These are phyloP conservation scores for Fusarium dlaminii DNA, from an alignment of 2,329 filamentous ascomycete genomes.

Conservation along the genomic window DNA sequence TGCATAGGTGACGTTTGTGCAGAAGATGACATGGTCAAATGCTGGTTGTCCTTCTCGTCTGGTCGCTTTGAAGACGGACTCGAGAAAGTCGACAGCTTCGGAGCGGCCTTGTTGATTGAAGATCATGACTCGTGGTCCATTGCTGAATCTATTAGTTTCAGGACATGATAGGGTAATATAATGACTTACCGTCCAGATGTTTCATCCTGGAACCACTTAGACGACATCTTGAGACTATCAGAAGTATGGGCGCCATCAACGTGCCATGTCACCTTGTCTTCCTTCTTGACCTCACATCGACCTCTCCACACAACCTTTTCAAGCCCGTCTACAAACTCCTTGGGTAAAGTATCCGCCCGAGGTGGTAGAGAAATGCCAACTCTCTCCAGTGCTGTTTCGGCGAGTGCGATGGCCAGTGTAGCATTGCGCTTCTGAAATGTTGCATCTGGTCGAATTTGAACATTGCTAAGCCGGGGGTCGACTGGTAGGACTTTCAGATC, in stretches of 20 bases:
- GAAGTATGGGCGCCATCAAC: slow-evolving; percentile 94
- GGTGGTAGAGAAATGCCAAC: slow-evolving; percentile 50
- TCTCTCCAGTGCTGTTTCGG: slow-evolving; percentile 58
- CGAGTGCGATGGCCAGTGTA: slow-evolving; percentile 61
- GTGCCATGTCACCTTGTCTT: slow-evolving; percentile 76
- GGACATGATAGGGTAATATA: not conserved
- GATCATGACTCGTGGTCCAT: slow-evolving; percentile 67
- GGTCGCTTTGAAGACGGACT: slow-evolving; percentile 53
- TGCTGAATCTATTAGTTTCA: slow-evolving; percentile 28
- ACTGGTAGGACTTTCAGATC: slow-evolving; percentile 56
- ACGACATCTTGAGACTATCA: slow-evolving; percentile 85
- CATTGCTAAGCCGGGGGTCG: slow-evolving; percentile 56
- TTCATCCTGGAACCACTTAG: slow-evolving; percentile 79
- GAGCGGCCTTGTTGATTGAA: slow-evolving; percentile 84
- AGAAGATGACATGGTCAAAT: slow-evolving; percentile 84
- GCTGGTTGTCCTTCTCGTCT: slow-evolving; percentile 43
- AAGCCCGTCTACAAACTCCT: slow-evolving; percentile 76
- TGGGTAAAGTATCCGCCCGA: slow-evolving; percentile 57
- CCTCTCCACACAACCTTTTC: slow-evolving; percentile 81
- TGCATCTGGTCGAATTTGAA: slow-evolving; percentile 62
- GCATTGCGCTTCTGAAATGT: slow-evolving; percentile 69
- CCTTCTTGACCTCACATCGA: slow-evolving; percentile 72
- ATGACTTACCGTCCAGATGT: slow-evolving; percentile 47
- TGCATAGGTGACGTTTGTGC: slow-evolving; percentile 74
- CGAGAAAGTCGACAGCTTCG: slow-evolving; percentile 64